Conservation (phyloP, 2,329 filamentous ascomycete genomes). For the Mycosphaerella arachidis region DNA sequence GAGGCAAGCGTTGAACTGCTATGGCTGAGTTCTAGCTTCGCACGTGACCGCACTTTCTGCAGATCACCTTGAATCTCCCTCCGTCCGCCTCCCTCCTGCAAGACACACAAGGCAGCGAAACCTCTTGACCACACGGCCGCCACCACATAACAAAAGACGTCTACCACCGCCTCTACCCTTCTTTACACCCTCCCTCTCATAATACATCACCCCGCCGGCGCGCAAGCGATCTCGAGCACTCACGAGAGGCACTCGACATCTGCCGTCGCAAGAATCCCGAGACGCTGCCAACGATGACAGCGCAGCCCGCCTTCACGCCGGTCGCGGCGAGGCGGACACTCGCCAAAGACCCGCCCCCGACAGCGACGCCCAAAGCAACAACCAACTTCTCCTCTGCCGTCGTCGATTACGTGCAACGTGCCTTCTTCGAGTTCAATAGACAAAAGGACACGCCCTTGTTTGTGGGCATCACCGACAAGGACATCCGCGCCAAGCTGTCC, state of each 20-base stretch:
- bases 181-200: neutral
- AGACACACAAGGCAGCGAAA: neutral
- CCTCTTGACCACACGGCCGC: neutral
- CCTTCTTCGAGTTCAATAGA: conserved; percentile 69
- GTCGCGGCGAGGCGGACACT: conserved; percentile 44
- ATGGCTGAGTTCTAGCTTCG: too few species aligned
- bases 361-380: conserved; percentile 24
- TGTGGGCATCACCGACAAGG: conserved; percentile 45
- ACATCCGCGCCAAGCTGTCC: conserved; percentile 82
- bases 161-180: neutral
- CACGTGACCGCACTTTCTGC: neutral
- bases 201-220: neutral
- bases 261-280: conserved; percentile 8
- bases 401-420: conserved; percentile 80
- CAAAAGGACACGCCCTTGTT: conserved; percentile 30
- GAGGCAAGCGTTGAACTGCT: too few species aligned
- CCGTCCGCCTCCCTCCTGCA: neutral
- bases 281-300: conserved; percentile 21
- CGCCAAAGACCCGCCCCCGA: conserved; percentile 19
- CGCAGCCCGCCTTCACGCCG: conserved; percentile 42
- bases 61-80: neutral
- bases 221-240: neutral
- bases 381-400: conserved; percentile 75
- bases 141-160: neutral
- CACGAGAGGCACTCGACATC: neutral